Evolutionary conservation across 1,139 yeast genomes (phyloP), one percentile per base, ranked within the genome.

Genomic region (Suzukiozyma palmioleophila): DNA sequence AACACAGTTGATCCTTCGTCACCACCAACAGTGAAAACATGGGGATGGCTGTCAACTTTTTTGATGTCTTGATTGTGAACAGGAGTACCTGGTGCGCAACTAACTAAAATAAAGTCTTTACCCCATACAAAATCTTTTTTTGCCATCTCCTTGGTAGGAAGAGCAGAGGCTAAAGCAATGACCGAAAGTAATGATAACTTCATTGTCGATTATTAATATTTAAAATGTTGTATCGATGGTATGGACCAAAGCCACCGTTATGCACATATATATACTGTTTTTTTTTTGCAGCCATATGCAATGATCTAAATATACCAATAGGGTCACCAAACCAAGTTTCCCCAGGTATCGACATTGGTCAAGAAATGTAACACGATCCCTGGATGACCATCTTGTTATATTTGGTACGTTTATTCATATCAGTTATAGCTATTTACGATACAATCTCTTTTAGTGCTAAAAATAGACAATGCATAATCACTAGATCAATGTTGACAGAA

Each of bases 11-110:
- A 39, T 13, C 66, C 68, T n/a, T 54, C 59, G 30, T 40, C 29
- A 3, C 66, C 66, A 14, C 65, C 66, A 28, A 62, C 65, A 9
- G 60, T 47, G 45, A 62, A 60, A 8, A 60, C 65, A 31, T 59
- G 64, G 10, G 57, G 56, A 49, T 61, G 64, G 5, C 54, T 44
- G 9, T 43, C 48, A 13, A 56, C 66, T 49, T 57, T 57, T 44
- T 53, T 59, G 49, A 60, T 57, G 3, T 54, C 38, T 6, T 45
- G 38, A 43, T 53, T 38, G 39, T 58, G 58, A 49, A 58, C 53
- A 15, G 48, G 39, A 13, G 55, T 36, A 7, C 62, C 62, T 7
- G 60, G 54, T 32, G 45, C 50, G 35, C 50, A 51, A 33, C 56
- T 46, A 22, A 55, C 39, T 14, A 54, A 40, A 14, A 53, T 52